Percentiles rank a stretch among this genome's conserved stretches.
phyloP scores from a whole-genome alignment of 805 yeast genomes.

The Wickerhamiella kazuoi region DNA sequence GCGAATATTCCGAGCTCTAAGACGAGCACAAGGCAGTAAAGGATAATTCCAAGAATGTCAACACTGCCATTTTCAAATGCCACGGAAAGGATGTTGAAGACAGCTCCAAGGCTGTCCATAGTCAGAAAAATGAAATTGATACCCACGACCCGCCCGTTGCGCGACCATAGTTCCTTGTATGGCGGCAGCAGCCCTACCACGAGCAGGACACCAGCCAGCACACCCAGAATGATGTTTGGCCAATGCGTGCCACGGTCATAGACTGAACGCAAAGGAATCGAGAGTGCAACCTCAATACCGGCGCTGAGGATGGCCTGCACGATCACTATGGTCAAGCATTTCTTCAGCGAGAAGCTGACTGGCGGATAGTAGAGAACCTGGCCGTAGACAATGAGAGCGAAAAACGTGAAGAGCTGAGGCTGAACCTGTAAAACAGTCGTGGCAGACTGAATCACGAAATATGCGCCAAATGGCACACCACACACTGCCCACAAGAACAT shows the following conservation, averaged over 20 bases:
- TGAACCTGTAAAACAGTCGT: slow-evolving; percentile 69
- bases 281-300: slow-evolving; percentile 53
- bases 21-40: slow-evolving; percentile 55
- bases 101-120: slow-evolving; percentile 69
- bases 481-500: slow-evolving; percentile 64
- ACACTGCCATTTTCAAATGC: slow-evolving; percentile 35
- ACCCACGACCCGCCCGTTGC: slow-evolving; percentile 75
- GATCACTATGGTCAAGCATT: slow-evolving; percentile 18
- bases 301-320: slow-evolving; percentile 29
- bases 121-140: slow-evolving; percentile 64
- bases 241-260: slow-evolving; percentile 36
- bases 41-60: slow-evolving; percentile 64
- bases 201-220: slow-evolving; percentile 56
- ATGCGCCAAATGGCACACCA: slow-evolving; percentile 77
- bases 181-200: slow-evolving; percentile 78
- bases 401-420: slow-evolving; percentile 64
- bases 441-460: slow-evolving; percentile 53
- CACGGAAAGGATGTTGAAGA: slow-evolving; percentile 52
- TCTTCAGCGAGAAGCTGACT: slow-evolving; percentile 19
- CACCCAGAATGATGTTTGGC: slow-evolving; percentile 71
- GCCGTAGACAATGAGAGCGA: slow-evolving; percentile 48
- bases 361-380: slow-evolving; percentile 71
- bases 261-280: slow-evolving; percentile 45
- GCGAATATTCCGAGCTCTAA: slow-evolving; percentile 62
- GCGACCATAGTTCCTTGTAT: slow-evolving; percentile 61